phyloP scores from a whole-genome alignment of 1,284 basidiomycete species.

The Puccinia polysora region DNA sequence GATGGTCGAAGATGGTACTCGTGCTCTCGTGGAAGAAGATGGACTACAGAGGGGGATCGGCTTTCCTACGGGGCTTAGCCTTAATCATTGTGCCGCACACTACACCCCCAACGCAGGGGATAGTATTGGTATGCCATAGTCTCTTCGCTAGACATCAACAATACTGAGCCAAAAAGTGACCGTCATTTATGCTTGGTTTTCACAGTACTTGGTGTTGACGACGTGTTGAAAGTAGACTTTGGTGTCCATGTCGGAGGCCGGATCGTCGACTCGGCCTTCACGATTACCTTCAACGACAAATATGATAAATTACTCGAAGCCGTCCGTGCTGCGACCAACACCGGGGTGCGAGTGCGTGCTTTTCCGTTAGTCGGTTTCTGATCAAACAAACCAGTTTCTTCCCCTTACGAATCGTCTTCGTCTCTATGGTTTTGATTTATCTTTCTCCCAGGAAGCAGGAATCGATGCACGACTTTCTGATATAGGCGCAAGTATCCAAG shows the following conservation, averaged over 20 bases:
- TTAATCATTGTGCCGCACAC: constrained; percentile 94
- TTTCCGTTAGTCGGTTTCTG: constrained; percentile 45
- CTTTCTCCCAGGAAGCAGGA: constrained; percentile 71
- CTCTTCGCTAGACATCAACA: not conserved
- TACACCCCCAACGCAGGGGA: constrained; percentile 96
- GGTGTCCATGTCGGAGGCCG: constrained; percentile 93
- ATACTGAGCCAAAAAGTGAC: not conserved
- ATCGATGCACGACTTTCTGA: constrained; percentile 94
- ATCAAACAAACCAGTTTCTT: not conserved
- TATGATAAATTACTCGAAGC: constrained; percentile 86
- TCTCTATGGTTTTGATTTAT: constrained; percentile 26
- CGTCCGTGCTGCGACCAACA: constrained; percentile 88
- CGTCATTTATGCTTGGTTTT: not conserved
- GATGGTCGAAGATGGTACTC: constrained; percentile 82
- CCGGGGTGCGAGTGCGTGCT: constrained; percentile 67
- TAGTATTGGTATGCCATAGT: constrained; percentile 64
- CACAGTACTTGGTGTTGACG: constrained; percentile 70
- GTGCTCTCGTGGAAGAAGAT: constrained; percentile 84
- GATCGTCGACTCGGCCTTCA: constrained; percentile 94
- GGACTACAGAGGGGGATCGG: constrained; percentile 81
- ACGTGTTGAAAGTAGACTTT: constrained; percentile 95
- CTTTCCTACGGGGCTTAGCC: constrained; percentile 91
- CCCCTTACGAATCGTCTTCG: not conserved
- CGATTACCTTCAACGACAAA: constrained; percentile 78
- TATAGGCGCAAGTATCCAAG: constrained; percentile 85